Evolutionary conservation across 768 basidiomycete species (phyloP), one percentile per base, ranked within the genome.

Genomic region (Leccinellum luteum): DNA sequence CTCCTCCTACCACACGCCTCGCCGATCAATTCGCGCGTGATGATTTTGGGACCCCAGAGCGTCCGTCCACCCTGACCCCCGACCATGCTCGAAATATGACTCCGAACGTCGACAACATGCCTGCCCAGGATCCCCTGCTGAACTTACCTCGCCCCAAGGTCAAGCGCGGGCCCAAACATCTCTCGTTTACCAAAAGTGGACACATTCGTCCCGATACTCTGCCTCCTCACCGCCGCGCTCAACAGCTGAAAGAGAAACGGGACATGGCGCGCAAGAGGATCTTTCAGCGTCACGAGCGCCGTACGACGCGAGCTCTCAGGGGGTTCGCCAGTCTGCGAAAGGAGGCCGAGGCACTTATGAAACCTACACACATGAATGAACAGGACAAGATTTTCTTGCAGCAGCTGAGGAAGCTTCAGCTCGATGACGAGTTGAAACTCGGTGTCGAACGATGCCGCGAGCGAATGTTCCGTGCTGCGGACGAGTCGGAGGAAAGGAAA

Each of bases 361-460:
- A 15, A 5, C 50, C 58, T 2, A 52, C 34, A 4, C 19, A 34
- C 14, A 65, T 70, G 66, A 28, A 48, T 19, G 15, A 21, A 6
- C 57, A 67, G 27, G 71, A 74, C 32, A 50, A 12, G 13, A 61
- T 72, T 19, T 70, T 74, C 44, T 35, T 70, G 54, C 13, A 58
- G 48, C 70, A 72, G 17, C 55, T 73, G 0, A 19, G 6, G 21
- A 51, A 41, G 0, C 62, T 72, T 25, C 55, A 60, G 1, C 12
- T 64, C 2, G 55, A 73, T 2, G 59, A 65, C 1, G 10, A 27
- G 7, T 19, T 58, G 35, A 7, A 43, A 0, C 53, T 68, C 8
- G 56, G 56, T 13, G 60, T 73, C 25, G 66, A 60, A 41, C 19
- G n/a, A 14, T 66, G 44, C 19, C 70, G 71, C 3, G 59, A 69